Evolutionary conservation across 2,329 filamentous ascomycete species (phyloP).

Genomic region (Penicillium thymicola): DNA sequence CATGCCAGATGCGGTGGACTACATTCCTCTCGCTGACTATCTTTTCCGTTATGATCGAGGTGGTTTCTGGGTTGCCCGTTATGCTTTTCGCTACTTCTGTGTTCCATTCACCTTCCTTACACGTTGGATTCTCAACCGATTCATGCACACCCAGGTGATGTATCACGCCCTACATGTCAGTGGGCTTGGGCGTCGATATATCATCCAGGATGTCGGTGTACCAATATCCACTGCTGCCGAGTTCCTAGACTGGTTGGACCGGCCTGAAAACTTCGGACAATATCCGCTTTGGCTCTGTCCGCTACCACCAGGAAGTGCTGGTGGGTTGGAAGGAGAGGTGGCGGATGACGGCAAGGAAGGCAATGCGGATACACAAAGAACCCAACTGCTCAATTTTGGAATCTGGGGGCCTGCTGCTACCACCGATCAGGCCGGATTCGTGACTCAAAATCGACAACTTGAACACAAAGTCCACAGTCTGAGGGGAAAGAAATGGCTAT

Average conservation of each 20-base stretch:
- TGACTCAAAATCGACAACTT: constrained; percentile 66
- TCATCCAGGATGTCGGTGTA: constrained; percentile 62
- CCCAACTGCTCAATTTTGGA: constrained; percentile 52
- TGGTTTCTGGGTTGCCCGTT: constrained; percentile 62
- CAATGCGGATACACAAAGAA: neutral
- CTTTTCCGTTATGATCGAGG: constrained; percentile 56
- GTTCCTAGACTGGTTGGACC: constrained; percentile 54
- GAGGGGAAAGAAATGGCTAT: constrained; percentile 80
- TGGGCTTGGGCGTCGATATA: constrained; percentile 53
- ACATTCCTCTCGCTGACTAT: constrained; percentile 37
- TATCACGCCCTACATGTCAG: constrained; percentile 62
- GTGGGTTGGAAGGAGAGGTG: constrained; percentile 7
- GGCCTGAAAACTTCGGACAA: constrained; percentile 39
- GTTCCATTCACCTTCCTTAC: constrained; percentile 60
- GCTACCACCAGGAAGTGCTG: constrained; percentile 6
- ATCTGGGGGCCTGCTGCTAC: constrained; percentile 75
- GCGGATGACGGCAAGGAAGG: neutral
- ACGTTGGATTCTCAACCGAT: constrained; percentile 58
- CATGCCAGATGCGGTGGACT: constrained; percentile 16
- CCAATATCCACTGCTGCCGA: constrained; percentile 51
- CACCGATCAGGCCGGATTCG: constrained; percentile 53
- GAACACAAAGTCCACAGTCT: constrained; percentile 67
- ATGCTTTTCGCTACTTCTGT: constrained; percentile 60
- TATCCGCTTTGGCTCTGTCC: constrained; percentile 62
- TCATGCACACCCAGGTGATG: constrained; percentile 60